Evolutionary conservation across 192 early-diverging fungal genomes (phyloP), one percentile per base, ranked within the genome.

Genomic region (Coemansia sp.): DNA sequence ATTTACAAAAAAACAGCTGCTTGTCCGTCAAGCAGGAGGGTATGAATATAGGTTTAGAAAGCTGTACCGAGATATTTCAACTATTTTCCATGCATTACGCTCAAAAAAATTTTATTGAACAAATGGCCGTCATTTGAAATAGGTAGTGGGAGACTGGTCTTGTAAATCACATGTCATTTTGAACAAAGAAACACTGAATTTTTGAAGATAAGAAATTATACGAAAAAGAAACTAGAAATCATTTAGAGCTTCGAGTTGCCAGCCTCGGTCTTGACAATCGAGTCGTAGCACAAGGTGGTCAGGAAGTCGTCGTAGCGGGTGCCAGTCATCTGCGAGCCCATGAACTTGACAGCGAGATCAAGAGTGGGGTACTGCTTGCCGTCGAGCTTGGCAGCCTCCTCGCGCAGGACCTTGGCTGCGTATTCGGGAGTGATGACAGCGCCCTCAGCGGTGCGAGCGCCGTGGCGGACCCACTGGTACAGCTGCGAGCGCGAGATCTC

Each of bases 401-500:
- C 94, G n/a, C 91, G 90, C 75, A 99, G 87, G n/a, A 95, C 70
- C 74, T 87, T 86, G 55, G 87, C 84, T 34, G 95, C 75, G 62
- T 85, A 93, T 66, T 91, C 88, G 8, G 92, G 87, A 8, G 94
- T 96, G 48, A 99, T 85, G 48, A 78, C 86, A 37, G 88, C 87
- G 55, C 95, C 95, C 37, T 96, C 92, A 51, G 86, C 85, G 11
- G 94, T 96, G 74, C 87, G 90, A 45, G 91, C 86, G 34, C 85
- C 75, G 81, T 99, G 95, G 72, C 88, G 89, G 45, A 92, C 95
- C 97, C 97, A 99, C 87, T 99, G 97, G 90, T 91, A 99, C 9
- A 99, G 83, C 87, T 99, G 97, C 41, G 92, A 93, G 61, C 97
- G 91, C 4, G 95, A 96, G 72, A 98, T 98, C 87, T 98, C 97